These are phyloP conservation scores for Naematelia aurantialba DNA, from an alignment of 768 basidiomycete genomes.

Conservation along the genomic window DNA sequence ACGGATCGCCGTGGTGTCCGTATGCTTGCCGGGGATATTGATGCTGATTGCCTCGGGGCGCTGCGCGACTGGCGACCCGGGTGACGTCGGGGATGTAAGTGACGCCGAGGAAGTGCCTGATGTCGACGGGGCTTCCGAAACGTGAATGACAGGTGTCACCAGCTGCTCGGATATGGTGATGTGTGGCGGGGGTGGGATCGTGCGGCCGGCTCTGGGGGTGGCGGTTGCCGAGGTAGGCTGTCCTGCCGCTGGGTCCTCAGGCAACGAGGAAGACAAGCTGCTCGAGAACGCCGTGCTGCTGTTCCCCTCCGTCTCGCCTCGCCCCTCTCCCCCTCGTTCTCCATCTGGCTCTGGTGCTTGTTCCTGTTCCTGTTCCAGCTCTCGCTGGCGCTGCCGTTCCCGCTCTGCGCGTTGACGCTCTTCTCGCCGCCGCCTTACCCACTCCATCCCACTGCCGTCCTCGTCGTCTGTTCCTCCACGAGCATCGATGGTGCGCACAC, in stretches of 20 bases:
- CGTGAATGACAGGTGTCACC: constrained; percentile 32
- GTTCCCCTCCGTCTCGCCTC: neutral
- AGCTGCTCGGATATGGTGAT: constrained; percentile 18
- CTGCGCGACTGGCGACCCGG: too few species aligned
- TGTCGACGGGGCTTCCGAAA: constrained; percentile 20
- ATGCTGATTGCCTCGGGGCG: too few species aligned
- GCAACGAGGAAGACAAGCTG: constrained; percentile 3
- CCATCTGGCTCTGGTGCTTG: constrained; percentile 54
- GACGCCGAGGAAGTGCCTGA: too few species aligned
- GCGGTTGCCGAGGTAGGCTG: neutral
- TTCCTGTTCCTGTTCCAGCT: constrained; percentile 59
- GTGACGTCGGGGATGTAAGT: too few species aligned
- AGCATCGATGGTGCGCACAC: neutral
- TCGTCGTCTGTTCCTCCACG: constrained; percentile 53
- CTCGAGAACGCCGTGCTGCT: neutral
- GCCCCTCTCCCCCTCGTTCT: constrained; percentile 48
- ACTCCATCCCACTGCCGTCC: constrained; percentile 81
- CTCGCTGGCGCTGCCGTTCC: too few species aligned
- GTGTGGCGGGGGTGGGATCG: too few species aligned
- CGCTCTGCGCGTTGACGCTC: constrained; percentile 53
- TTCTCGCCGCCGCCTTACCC: constrained; percentile 67
- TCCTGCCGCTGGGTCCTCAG: too few species aligned
- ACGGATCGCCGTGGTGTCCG: too few species aligned
- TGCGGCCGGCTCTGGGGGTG: constrained; percentile 7
- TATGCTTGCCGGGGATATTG: too few species aligned